Conservation (phyloP, 2,329 filamentous ascomycete species). For the Diplodia mutila region DNA sequence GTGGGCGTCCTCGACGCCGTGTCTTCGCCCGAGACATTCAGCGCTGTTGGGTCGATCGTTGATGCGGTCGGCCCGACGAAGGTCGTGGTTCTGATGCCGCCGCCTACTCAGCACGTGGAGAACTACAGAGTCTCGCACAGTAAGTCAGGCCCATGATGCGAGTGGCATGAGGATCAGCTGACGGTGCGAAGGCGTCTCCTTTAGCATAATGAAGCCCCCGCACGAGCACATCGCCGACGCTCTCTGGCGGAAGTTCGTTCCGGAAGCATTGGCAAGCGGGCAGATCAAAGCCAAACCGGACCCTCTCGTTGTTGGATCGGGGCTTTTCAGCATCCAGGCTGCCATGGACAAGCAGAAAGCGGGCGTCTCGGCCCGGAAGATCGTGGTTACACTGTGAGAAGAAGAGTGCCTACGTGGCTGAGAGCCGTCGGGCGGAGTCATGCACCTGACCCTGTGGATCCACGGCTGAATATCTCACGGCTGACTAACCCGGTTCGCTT, state of each 20-base stretch:
- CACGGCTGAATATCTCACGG: too few species aligned
- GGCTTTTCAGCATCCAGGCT: constrained; percentile 33
- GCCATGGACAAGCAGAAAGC: constrained; percentile 33
- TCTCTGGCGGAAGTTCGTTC: constrained; percentile 40
- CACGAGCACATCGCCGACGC: constrained; percentile 37
- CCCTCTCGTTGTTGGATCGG: constrained; percentile 35
- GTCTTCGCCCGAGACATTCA: not conserved
- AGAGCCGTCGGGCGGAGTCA: too few species aligned
- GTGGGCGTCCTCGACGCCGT: constrained; percentile 46
- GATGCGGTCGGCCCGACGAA: not conserved
- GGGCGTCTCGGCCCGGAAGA: constrained; percentile 45
- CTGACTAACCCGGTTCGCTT: too few species aligned
- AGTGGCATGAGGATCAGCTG: too few species aligned
- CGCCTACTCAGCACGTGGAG: not conserved
- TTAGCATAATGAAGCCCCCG: constrained; percentile 28
- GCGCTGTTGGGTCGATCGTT: not conserved
- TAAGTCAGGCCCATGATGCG: not conserved
- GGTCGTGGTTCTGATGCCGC: not conserved
- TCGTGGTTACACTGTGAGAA: constrained; percentile 38
- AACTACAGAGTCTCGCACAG: not conserved
- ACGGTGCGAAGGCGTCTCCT: not conserved
- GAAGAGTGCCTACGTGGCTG: too few species aligned
- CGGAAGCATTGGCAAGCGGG: constrained; percentile 37
- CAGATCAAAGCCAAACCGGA: constrained; percentile 37
- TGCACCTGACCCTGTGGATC: too few species aligned